phyloP scores from a whole-genome alignment of 192 early-diverging fungal genomes.

The Rhizophagus sp. region DNA sequence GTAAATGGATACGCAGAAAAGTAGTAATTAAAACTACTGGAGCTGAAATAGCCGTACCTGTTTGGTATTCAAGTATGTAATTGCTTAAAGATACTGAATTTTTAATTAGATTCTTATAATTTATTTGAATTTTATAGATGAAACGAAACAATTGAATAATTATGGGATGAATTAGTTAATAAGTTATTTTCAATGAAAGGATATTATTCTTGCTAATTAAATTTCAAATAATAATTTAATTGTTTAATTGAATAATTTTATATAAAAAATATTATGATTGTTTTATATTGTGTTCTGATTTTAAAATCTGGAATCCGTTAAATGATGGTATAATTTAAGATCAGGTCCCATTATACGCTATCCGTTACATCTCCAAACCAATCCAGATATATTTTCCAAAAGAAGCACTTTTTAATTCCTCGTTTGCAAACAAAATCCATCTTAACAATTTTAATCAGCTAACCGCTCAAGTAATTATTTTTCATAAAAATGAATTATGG shows the following conservation, averaged over 20 bases:
- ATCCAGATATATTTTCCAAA: background rate
- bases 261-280: background rate
- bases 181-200: background rate
- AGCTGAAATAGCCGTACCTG: constrained; percentile 13
- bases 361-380: background rate
- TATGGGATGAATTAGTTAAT: background rate
- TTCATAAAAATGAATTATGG: constrained; percentile 44
- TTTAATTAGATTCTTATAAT: too few relatives aligned
- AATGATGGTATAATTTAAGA: background rate
- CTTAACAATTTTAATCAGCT: constrained; percentile 17
- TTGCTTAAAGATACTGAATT: background rate
- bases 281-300: background rate
- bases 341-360: background rate
- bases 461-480: constrained; percentile 10
- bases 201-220: background rate
- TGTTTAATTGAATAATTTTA: background rate
- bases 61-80: constrained; percentile 20
- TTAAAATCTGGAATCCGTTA: background rate
- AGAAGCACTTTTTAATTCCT: background rate
- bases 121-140: constrained; percentile 5
- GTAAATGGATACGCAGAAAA: constrained; percentile 22
- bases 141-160: constrained; percentile 4
- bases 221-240: background rate
- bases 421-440: constrained; percentile 5
- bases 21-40: constrained; percentile 16